Evolutionary conservation across 106 monocot species (phyloP).

Genomic region (Dendrobium chrysotoxum): DNA sequence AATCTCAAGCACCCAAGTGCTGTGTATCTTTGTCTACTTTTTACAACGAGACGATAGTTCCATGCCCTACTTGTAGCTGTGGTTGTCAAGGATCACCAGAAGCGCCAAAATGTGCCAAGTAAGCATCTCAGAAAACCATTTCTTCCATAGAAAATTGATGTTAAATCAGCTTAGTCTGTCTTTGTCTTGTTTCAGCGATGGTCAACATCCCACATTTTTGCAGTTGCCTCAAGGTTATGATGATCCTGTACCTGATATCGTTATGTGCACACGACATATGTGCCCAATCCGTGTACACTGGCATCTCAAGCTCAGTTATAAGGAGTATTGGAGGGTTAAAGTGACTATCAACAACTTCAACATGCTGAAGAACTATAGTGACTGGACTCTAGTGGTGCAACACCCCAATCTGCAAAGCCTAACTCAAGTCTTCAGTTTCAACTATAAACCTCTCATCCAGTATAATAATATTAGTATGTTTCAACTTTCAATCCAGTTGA

Average conservation of each 20-base stretch:
- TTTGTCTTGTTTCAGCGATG: conserved; percentile 14
- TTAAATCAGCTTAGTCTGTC: no score
- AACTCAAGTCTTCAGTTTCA: conserved; percentile 64
- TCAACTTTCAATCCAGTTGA: background rate
- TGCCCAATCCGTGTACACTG: conserved; percentile 81
- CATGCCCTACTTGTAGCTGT: conserved; percentile 72
- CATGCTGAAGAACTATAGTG: conserved; percentile 59
- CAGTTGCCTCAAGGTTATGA: conserved; percentile 10
- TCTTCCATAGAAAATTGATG: background rate
- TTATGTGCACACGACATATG: conserved; percentile 69
- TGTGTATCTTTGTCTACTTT: conserved; percentile 84
- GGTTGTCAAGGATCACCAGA: conserved; percentile 30
- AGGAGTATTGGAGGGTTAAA: conserved; percentile 85
- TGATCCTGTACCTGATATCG: background rate
- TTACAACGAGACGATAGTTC: conserved; percentile 48
- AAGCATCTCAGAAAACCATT: conserved; percentile 6
- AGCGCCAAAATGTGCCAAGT: conserved; percentile 30
- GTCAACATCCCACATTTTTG: background rate
- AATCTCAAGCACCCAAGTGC: conserved; percentile 36
- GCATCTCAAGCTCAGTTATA: conserved; percentile 76
- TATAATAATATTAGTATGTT: conserved; percentile 51
- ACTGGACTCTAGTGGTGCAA: conserved; percentile 80
- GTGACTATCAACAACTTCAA: conserved; percentile 73
- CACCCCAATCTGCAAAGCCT: conserved; percentile 64
- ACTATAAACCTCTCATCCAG: conserved; percentile 35